Base-by-base conservation (phyloP, 2,329 filamentous ascomycete species). In the Aureobasidium mangrovei region DNA sequence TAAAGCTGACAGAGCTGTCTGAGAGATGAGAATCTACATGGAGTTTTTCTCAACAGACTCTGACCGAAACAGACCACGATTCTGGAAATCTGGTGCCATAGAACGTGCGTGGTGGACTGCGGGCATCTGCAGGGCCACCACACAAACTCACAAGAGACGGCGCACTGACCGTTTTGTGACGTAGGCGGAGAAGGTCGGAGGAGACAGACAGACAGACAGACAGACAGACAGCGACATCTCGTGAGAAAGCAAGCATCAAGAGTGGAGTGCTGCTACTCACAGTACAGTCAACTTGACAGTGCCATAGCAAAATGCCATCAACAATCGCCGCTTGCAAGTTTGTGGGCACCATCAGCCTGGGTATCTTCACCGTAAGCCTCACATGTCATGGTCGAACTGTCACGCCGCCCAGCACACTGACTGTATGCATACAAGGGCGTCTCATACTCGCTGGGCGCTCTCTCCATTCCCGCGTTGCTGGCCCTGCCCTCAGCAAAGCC, bases 261-360 rank as follows among this genome's bases (percentile, higher is more conserved):
- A 18, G 18, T 18, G 18, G 18, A 18, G 18, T 18, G 18, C 18
- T 18, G 18, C 18, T 18, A 18, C 18, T 18, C 18, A 18, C 18
- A 18, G 18, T 18, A 18, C 18, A 18, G 18, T 18, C 18, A 18
- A 18, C 18, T 18, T 18, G 18, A 18, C 18, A 18, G 32, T 35
- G 32, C 32, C 6, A 35, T 7, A 10, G 10, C 7, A 35, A 32
- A 7, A 70, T 70, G 67, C 62, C 65, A 10, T 56, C 62, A 64
- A 82, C 83, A 65, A 77, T 95, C 65, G 84, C 88, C 54, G 74
- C 86, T 69, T 82, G 87, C 74, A 96, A 97, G 75, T 95, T 96
- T 69, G 86, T 96, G 62, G 91, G 91, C 65, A 94, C 89, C 49
- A 81, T 95, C 61, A 91, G 86, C 63, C 79, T 96, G 56, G 91